Evolutionary conservation across 768 basidiomycete genomes (phyloP), one percentile per base, ranked within the genome.

Genomic region (Termitomyces sp.): DNA sequence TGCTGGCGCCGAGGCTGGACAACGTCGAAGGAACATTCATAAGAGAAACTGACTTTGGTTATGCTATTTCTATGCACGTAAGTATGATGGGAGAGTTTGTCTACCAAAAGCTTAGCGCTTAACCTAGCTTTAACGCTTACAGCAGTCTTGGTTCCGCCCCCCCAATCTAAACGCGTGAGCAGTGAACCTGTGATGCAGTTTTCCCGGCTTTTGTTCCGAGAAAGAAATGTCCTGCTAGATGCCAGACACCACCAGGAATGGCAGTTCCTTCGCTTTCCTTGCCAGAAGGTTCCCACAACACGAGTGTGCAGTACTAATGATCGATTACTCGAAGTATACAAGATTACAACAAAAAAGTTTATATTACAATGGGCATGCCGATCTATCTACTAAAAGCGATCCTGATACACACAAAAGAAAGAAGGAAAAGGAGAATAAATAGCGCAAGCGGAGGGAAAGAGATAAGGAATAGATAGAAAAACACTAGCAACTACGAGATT

Each of bases 391-490:
- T 52, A 52, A 16, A 9, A n/a, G 14, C 6, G 36, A 36, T 36
- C n/a, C 13, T 8, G 8, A 40, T n/a, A 40, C 13, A n/a, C 18
- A n/a, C 22, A 26, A 13, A 26, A 38, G 8, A 20, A 4, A 8
- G 9, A 42, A n/a, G 10, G 10, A 3, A 8, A 10, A 42, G 9
- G 20, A 10, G 22, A 44, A 58, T 55, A 55, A 20, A 58, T 33
- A 52, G 26, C 12, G 36, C 24, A 51, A 46, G 50, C 16, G 10
- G 9, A 20, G 8, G 4, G n/a, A 20, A 16, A 36, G 18, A 44
- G n/a, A 36, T n/a, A 33, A 12, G 16, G 43, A 20, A 56, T 56
- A 53, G 47, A 53, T 62, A 59, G 35, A 22, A 36, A 48, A 7
- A 10, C 6, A 51, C 50, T 51, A 54, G 40, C 16, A 10, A 54